Conservation (phyloP, 2,329 filamentous ascomycete genomes). For the Neonectria hederae region DNA sequence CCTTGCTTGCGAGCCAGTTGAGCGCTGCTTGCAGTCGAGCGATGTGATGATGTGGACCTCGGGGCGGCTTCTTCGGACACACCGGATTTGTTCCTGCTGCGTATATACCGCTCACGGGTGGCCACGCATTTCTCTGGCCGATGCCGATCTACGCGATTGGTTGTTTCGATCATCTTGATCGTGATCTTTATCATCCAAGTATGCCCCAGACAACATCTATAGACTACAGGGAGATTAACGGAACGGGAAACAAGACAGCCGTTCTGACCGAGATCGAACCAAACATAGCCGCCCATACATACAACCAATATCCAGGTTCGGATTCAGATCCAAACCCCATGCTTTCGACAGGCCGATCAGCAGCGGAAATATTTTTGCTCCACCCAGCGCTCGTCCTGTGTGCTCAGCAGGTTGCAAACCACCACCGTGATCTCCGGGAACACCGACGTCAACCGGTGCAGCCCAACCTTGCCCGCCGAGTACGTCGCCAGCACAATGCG, state of each 20-base stretch:
- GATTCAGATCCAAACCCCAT: neutral
- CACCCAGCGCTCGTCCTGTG: slow-evolving; percentile 88
- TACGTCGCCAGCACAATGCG: slow-evolving; percentile 94
- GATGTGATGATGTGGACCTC: slow-evolving; percentile 1
- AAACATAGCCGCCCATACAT: neutral
- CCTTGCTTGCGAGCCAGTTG: neutral
- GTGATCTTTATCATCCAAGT: neutral
- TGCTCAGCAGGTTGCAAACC: slow-evolving; percentile 81
- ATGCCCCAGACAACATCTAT: neutral
- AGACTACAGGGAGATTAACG: neutral
- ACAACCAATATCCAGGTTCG: neutral
- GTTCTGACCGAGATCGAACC: neutral
- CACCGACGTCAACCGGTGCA: slow-evolving; percentile 86
- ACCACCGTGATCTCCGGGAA: slow-evolving; percentile 90
- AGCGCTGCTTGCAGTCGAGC: slow-evolving; percentile 8
- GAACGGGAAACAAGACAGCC: neutral
- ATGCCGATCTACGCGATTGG: neutral
- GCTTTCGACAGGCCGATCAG: slow-evolving; percentile 50
- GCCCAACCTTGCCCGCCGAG: slow-evolving; percentile 82
- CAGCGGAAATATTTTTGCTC: slow-evolving; percentile 93
- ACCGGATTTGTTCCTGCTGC: neutral
- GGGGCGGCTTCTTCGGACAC: neutral
- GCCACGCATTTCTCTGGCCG: neutral
- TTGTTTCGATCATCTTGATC: neutral
- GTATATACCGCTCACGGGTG: slow-evolving; percentile 9